Base-by-base conservation (phyloP, 495 filamentous ascomycete genomes). In the Letharia columbiana region DNA sequence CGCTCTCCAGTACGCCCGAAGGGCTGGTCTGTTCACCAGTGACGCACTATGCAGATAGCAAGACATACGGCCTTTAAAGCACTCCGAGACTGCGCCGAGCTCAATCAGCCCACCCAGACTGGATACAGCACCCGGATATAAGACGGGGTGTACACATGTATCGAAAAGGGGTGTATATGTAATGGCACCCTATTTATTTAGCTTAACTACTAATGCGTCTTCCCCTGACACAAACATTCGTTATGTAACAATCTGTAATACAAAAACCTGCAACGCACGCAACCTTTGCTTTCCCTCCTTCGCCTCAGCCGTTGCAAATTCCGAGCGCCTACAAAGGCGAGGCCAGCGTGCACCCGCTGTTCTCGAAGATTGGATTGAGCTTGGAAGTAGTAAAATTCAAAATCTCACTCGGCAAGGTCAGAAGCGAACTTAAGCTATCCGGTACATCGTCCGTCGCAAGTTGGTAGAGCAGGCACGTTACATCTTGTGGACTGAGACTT, bases 381-480 rank as follows among this genome's bases (percentile, higher is more conserved):
- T 72, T 74, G 17, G 28, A 61, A 7, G 65, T 40, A 10, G 69
- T 64, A 59, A 73, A 76, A 1, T 33, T 42, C 33, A 78, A 56
- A 7, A 69, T 69, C 23, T 70, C 64, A 20, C 74, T 67, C 31
- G 73, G 71, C 4, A 74, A 69, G 11, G 61, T 70, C 40, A 76
- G 40, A 4, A 78, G 61, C 44, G 71, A 66, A 64, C 73, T 75
- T 31, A 72, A 60, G 44, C 60, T 72, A 47, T 66, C 68, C 7
- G 76, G 76, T 1, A 76, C 66, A 35, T 45, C 47, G 35, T 73
- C 67, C 20, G 74, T 76, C 15, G 70, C 66, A 15, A 77, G 67
- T 69, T 77, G 76, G 63, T 77, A 77, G 8, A 77, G 67, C 60
- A 76, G 59, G 63, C 76, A 77, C 11, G 64, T 15, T 9, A 69